Evolutionary conservation across 106 monocot species (phyloP), one percentile per base, ranked within the genome.

Genomic region (Dioscorea alata): DNA sequence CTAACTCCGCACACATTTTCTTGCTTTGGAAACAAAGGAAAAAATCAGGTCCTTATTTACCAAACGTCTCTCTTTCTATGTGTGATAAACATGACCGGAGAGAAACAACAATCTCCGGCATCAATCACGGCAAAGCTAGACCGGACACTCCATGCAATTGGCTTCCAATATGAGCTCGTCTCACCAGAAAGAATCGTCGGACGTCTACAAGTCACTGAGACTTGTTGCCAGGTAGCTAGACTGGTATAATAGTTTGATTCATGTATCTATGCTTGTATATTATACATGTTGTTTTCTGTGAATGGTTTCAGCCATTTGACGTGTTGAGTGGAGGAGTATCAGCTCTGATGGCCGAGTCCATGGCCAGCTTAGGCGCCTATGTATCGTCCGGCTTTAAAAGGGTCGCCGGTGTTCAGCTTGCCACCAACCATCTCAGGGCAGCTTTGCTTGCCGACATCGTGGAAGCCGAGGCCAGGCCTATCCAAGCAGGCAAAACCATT

Each of bases 191-290:
- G 71, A 61, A 60, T 88, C 69, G 64, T 66, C 57, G 88, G 88
- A 56, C 75, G 42, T 48, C 78, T 88, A 65, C 72, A 49, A 49
- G 72, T 88, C 81, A 81, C 84, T 16, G 65, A 76, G 31, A 63
- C n/a, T 1, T 88, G 81, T 48, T 84, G 88, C 73, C 83, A 84
- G 84, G 84, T 84, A 57, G 84, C 81, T 84, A 57, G 4, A 54
- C 13, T 54, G 2, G 0, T 33, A 42, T 4, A 25, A 10, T 13
- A 6, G 34, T 42, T 15, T 56, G 33, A 23, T 12, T 61, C 24
- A 32, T 17, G 4, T 6, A 8, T 42, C 42, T 42, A 42, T 42
- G 1, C 0, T 54, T 54, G 54, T 14, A 16, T 54, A 16, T 54
- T 4, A 51, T 17, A 4, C 14, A 51, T 17, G 51, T 51, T 51